Percentiles rank a stretch among this genome's conserved stretches.
Evolutionary conservation across 2,329 filamentous ascomycete species (phyloP).

Genomic region (Neopestalotiopsis sp.): DNA sequence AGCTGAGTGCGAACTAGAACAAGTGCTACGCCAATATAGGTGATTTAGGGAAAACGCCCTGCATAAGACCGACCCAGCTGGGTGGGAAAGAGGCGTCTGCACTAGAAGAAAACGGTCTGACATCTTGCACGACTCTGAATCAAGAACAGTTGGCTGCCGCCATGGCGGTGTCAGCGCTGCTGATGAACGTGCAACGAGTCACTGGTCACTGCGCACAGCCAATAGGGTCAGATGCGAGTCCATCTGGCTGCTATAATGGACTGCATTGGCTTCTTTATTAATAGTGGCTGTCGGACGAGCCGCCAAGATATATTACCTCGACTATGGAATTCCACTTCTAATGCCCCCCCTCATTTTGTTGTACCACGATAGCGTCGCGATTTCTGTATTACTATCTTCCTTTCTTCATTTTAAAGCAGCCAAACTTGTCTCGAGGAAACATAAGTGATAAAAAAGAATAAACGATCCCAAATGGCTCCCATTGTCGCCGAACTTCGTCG

Average conservation of each 20-base stretch:
- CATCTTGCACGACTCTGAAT: not conserved
- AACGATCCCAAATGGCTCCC: not conserved
- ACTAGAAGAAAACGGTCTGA: not conserved
- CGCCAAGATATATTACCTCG: not conserved
- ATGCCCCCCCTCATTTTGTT: not conserved
- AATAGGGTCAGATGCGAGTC: not conserved
- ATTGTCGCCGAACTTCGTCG: slow-evolving; percentile 9
- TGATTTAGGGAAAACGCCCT: no score
- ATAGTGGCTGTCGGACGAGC: not conserved
- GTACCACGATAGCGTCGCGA: no score
- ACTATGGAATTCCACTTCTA: not conserved
- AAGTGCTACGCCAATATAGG: no score
- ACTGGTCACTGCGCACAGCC: not conserved
- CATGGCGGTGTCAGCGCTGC: not conserved
- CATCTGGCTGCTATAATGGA: not conserved
- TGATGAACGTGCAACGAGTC: not conserved
- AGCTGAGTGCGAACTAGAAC: no score
- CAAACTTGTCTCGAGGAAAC: no score
- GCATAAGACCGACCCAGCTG: no score
- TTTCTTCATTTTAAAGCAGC: no score
- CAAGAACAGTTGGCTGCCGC: not conserved
- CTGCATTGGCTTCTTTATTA: not conserved
- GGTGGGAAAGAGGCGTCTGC: not conserved
- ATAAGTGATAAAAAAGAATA: not conserved
- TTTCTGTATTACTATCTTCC: no score